phyloP scores from a whole-genome alignment of 2,329 filamentous ascomycete species.

The Waltergamsia citrina region DNA sequence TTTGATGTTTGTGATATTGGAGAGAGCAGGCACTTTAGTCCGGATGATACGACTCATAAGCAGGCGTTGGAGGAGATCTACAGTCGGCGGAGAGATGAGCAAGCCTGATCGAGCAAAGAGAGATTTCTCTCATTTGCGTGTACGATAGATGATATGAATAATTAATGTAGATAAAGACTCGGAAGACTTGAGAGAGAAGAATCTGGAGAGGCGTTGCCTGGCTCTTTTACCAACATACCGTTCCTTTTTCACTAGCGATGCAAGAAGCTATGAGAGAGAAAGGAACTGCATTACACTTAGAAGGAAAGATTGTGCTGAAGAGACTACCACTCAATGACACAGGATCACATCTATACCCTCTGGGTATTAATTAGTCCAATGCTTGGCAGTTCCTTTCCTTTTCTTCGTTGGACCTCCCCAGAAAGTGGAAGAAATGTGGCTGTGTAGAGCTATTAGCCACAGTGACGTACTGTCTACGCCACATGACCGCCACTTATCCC shows the following conservation, averaged over 20 bases:
- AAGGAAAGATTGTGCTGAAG: too few species aligned
- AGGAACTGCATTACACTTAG: too few species aligned
- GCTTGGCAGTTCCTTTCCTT: too few species aligned
- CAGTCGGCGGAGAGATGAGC: too few species aligned
- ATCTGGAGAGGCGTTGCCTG: too few species aligned
- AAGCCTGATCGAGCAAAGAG: neutral
- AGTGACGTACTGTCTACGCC: slow-evolving; percentile 16
- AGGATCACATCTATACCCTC: too few species aligned
- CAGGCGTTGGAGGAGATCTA: neutral
- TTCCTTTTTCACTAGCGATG: too few species aligned
- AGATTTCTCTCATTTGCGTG: neutral
- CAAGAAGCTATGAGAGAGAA: too few species aligned
- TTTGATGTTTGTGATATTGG: slow-evolving; percentile 83
- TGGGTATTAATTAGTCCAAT: too few species aligned
- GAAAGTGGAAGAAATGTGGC: slow-evolving; percentile 5
- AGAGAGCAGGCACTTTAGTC: slow-evolving; percentile 65
- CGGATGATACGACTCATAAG: neutral
- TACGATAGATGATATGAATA: neutral
- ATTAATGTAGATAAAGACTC: neutral
- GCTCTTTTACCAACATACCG: too few species aligned
- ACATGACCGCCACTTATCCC: slow-evolving; percentile 10
- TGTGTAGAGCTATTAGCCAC: slow-evolving; percentile 3
- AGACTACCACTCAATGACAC: too few species aligned
- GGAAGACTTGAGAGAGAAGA: neutral
- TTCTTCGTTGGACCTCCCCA: too few species aligned